Evolutionary conservation across 2,329 filamentous ascomycete genomes (phyloP).

Genomic region (Fusarium newnesense): DNA sequence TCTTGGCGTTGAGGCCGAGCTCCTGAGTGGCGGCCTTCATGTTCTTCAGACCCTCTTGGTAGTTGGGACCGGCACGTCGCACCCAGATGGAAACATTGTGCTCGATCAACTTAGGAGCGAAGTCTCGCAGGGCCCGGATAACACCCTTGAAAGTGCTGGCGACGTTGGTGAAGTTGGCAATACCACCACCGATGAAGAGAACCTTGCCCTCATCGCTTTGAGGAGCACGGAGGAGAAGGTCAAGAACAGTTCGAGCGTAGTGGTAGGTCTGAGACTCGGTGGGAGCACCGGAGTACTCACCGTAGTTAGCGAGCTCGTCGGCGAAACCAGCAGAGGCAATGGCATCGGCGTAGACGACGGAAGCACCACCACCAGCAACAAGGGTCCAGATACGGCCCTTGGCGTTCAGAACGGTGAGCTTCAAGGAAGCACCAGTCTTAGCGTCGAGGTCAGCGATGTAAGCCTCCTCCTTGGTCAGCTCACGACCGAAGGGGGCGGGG

Average conservation of each 20-base stretch:
- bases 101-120: slow-evolving; percentile 84
- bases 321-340: slow-evolving; percentile 97
- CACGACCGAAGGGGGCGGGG: slow-evolving; percentile 97
- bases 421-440: slow-evolving; percentile 98
- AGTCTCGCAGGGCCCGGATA: slow-evolving; percentile 94
- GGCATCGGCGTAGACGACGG: slow-evolving; percentile 98
- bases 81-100: slow-evolving; percentile 99
- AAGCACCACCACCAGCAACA: slow-evolving; percentile 98
- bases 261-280: slow-evolving; percentile 99
- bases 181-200: slow-evolving; percentile 99
- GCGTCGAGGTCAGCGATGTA: slow-evolving; percentile 99
- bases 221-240: slow-evolving; percentile 95
- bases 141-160: slow-evolving; percentile 99
- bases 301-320: slow-evolving; percentile 97
- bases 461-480: slow-evolving; percentile 98
- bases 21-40: slow-evolving; percentile 97
- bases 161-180: slow-evolving; percentile 99
- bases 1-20: slow-evolving; percentile 78
- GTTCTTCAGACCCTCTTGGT: slow-evolving; percentile 99
- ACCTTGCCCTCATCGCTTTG: slow-evolving; percentile 91
- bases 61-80: slow-evolving; percentile 87
- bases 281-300: slow-evolving; percentile 98
- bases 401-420: slow-evolving; percentile 94
- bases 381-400: slow-evolving; percentile 96
- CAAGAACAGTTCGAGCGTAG: slow-evolving; percentile 96